Percentiles rank a stretch among this genome's conserved stretches.
These are phyloP conservation scores for Tolypocladium nubicola DNA, from an alignment of 2,329 filamentous ascomycete species.

Conservation along the genomic window DNA sequence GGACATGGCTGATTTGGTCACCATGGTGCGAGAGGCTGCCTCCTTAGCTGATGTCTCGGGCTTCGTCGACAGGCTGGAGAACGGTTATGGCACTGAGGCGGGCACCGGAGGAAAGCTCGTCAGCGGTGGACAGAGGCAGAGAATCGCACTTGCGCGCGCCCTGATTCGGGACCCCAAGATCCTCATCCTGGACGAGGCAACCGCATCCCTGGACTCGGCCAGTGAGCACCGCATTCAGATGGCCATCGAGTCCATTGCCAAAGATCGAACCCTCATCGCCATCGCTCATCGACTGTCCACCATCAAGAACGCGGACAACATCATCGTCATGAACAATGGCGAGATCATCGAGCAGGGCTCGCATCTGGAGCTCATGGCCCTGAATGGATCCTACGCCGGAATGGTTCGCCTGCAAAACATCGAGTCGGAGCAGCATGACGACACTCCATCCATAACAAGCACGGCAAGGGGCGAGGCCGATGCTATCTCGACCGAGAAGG, in stretches of 20 bases:
- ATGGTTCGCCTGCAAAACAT: conserved; percentile 36
- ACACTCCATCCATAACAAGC: conserved; percentile 18
- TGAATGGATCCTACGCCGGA: conserved; percentile 38
- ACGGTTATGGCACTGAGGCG: conserved; percentile 42
- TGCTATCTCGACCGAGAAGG: conserved; percentile 17
- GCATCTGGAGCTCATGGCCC: conserved; percentile 46
- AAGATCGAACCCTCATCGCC: conserved; percentile 52
- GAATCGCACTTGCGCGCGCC: conserved; percentile 47
- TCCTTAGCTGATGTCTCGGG: conserved; percentile 2
- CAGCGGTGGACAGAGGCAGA: conserved; percentile 50
- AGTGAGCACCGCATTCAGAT: conserved; percentile 45
- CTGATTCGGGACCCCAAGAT: conserved; percentile 46
- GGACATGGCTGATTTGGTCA: conserved; percentile 26
- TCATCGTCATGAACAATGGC: conserved; percentile 54
- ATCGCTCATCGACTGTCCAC: conserved; percentile 55
- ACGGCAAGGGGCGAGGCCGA: conserved; percentile 28
- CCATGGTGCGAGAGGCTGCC: conserved; percentile 6
- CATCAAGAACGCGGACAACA: conserved; percentile 54
- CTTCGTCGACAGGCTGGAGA: conserved; percentile 44
- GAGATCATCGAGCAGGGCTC: conserved; percentile 52
- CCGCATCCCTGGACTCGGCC: conserved; percentile 47
- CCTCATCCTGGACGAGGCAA: conserved; percentile 52
- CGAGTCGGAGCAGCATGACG: conserved; percentile 17
- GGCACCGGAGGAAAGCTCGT: conserved; percentile 43
- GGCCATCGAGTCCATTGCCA: conserved; percentile 32